These are phyloP conservation scores for Mallotus nudiflorus DNA, from an alignment of 345 rosid genomes.

Conservation along the genomic window DNA sequence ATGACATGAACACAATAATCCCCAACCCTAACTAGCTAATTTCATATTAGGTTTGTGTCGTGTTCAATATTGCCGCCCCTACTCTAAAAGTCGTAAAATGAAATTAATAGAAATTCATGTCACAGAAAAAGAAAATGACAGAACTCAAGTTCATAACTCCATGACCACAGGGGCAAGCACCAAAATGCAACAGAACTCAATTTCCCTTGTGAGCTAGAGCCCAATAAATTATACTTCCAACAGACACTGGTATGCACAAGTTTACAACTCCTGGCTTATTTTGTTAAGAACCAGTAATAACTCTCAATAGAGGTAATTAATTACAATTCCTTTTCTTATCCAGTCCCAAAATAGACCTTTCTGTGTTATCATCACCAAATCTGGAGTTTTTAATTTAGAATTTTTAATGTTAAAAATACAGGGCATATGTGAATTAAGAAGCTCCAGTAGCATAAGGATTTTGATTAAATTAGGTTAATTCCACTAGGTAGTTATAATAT, in stretches of 20 bases:
- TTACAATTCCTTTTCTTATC: too few relatives aligned
- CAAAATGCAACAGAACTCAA: background rate
- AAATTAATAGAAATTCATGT: background rate
- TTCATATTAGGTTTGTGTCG: too few relatives aligned
- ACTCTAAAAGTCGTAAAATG: too few relatives aligned
- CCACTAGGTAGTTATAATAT: background rate
- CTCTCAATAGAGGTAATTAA: background rate
- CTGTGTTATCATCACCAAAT: too few relatives aligned
- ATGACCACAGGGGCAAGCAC: background rate
- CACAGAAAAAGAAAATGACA: background rate
- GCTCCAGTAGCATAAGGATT: background rate
- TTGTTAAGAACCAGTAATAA: background rate
- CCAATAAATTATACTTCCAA: background rate
- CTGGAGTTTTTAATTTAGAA: background rate
- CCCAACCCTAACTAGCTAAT: too few relatives aligned
- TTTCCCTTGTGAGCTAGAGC: background rate
- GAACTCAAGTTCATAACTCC: background rate
- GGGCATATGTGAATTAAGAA: background rate
- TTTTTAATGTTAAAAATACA: background rate
- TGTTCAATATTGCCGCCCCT: too few relatives aligned
- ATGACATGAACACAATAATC: too few relatives aligned
- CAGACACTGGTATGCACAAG: background rate
- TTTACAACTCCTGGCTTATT: background rate
- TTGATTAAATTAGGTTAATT: background rate
- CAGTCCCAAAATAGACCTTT: background rate